Evolutionary conservation across 192 early-diverging fungal genomes (phyloP), one percentile per base, ranked within the genome.

Genomic region (Mortierella alpina): DNA sequence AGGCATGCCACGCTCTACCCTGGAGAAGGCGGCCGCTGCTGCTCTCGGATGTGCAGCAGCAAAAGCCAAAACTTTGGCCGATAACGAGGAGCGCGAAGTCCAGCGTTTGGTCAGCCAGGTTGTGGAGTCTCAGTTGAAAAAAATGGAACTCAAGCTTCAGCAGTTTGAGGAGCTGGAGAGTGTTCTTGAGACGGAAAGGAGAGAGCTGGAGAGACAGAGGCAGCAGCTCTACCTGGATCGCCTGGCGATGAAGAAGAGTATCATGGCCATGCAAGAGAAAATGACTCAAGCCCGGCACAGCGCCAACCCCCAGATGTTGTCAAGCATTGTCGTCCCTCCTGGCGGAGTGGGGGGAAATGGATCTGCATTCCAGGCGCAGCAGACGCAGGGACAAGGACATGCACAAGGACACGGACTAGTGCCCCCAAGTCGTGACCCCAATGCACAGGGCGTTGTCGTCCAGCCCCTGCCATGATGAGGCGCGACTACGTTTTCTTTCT

Each of bases 161-260:
- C 95, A 98, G 77, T 96, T 99, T 78, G 92, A 96, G 56, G 94
- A 97, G 73, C 75, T 99, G 68, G 98, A 98, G 84, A 86, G 88
- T 17, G 84, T 96, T 12, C 75, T 99, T 14, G 97, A 98, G 70
- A 85, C 88, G 15, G 97, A 99, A 83, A 85, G 92, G 71, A 85
- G 89, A 64, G 93, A 96, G 20, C 75, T 99, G 40, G 94, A 93
- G 66, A 82, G 85, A 39, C 91, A 94, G 77, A 84, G 88, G 42
- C 88, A 91, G 55, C 72, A 82, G 49, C 71, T 95, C 20, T 91
- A 87, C 68, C 56, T 83, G 42, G 93, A 95, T 13, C 84, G 90
- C 4, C 73, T 94, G 44, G 87, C 86, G 14, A 81, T 92, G 50
- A 86, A 87, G 80, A 87, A 88, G 58, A 85, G 82, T 31, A 81